Evolutionary conservation across 2,329 filamentous ascomycete genomes (phyloP), one percentile per base, ranked within the genome.

Genomic region (Neonectria hederae): DNA sequence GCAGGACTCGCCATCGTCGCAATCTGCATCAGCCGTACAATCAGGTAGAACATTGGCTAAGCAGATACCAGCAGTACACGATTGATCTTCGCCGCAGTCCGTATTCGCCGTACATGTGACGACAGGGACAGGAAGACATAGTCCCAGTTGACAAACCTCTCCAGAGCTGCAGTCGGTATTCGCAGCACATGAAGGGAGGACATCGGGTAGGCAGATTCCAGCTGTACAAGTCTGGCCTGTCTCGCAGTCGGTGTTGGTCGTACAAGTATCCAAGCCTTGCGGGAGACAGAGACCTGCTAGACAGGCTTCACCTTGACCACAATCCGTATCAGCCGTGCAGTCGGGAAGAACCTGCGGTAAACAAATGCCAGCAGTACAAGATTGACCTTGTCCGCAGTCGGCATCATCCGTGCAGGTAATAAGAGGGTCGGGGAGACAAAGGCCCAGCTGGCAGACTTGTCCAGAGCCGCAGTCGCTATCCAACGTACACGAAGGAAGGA

Each of bases 311-410:
- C 26, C 38, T 3, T 52, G 4, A 2, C 5, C 11, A 11, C 56
- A 59, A 3, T 52, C 35, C 4, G 17, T 9, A n/a, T 28, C 26
- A 5, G 21, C 19, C 3, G 48, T 53, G 6, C 61, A 63, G 9
- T 11, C 3, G 1, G 55, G 49, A 43, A 59, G 35, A 7, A 59
- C 26, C 5, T 28, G 54, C 1, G 54, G 48, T 24, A 59, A 21
- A 14, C 61, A 63, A 21, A 59, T 49, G 11, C 61, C 61, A 26
- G 46, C 55, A 2, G 55, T 63, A 35, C 61, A 63, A 35, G 49
- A 19, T 21, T 59, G 24, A 1, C n/a, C 38, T 2, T 58, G 48
- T 7, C 14, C 26, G 9, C 61, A 63, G 11, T 59, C 46, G 10
- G 28, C 13, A 11, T 63, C 43, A 17, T 42, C 22, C 0, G 49